phyloP scores from a whole-genome alignment of 2,329 filamentous ascomycete genomes.

The Tolypocladium cylindrosporum region DNA sequence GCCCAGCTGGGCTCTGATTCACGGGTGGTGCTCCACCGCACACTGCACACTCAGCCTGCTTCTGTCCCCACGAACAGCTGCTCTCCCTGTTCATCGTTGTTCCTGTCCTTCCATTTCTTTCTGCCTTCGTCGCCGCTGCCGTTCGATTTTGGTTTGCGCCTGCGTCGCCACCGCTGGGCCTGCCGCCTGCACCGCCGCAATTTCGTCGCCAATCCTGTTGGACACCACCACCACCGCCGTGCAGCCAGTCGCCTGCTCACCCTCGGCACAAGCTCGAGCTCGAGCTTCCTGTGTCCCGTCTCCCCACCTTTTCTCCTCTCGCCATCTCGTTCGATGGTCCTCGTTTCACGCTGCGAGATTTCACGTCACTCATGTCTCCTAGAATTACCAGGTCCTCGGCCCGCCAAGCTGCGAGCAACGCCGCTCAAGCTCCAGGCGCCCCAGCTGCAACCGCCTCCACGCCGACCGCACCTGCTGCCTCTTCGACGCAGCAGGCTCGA shows the following conservation, averaged over 20 bases:
- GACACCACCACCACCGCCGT: neutral
- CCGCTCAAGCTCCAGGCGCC: constrained; percentile 34
- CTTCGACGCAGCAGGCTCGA: constrained; percentile 37
- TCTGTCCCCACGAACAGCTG: neutral
- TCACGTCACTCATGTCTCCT: constrained; percentile 71
- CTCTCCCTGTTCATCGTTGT: neutral
- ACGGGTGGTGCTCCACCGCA: constrained; percentile 2
- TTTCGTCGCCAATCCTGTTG: constrained; percentile 5
- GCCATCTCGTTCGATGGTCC: constrained; percentile 16
- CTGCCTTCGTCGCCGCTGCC: neutral
- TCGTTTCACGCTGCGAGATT: constrained; percentile 12
- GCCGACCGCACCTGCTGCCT: constrained; percentile 13
- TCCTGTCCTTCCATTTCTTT: neutral
- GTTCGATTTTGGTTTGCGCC: neutral
- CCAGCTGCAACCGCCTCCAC: constrained; percentile 25
- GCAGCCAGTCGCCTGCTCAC: neutral
- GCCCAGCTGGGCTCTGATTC: constrained; percentile 1
- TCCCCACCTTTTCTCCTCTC: constrained; percentile 6
- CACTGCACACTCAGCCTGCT: neutral
- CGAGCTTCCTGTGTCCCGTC: constrained; percentile 2
- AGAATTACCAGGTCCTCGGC: constrained; percentile 94
- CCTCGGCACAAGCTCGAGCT: neutral
- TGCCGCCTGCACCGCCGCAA: neutral
- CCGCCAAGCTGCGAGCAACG: constrained; percentile 68
- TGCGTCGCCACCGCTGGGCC: neutral